Percentiles rank a stretch among this genome's conserved stretches.
phyloP scores from a whole-genome alignment of 1,284 basidiomycete species.

The Tausonia pullulans region DNA sequence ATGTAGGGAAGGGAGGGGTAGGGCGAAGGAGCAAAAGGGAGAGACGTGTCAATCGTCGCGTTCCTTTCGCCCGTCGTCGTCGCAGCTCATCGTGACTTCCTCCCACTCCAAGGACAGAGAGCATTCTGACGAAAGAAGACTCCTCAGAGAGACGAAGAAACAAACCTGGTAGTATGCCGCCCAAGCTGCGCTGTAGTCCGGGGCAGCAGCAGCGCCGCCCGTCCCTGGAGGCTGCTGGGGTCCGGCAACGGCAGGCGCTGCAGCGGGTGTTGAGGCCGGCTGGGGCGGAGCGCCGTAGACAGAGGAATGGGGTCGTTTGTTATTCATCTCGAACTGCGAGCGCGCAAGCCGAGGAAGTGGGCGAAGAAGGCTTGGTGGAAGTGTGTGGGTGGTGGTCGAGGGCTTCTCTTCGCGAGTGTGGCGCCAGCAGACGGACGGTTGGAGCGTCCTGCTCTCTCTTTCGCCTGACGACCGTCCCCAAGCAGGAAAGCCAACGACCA shows the following conservation, averaged over 20 bases:
- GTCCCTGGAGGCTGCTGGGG: background rate
- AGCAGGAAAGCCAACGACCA: too few species aligned
- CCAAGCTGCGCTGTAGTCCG: conserved; percentile 11
- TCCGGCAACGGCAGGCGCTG: background rate
- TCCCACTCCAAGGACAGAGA: too few species aligned
- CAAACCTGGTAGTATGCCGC: conserved; percentile 7
- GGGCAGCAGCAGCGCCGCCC: background rate
- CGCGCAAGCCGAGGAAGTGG: background rate
- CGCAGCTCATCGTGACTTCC: background rate
- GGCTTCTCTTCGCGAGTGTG: too few species aligned
- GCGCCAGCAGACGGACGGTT: too few species aligned
- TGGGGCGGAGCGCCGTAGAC: conserved; percentile 5
- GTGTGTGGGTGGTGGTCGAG: background rate
- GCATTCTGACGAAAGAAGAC: too few species aligned
- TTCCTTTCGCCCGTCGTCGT: background rate
- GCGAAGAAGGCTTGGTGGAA: background rate
- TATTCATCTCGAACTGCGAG: background rate
- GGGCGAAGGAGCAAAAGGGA: background rate
- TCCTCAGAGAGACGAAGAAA: background rate
- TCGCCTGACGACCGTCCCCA: too few species aligned
- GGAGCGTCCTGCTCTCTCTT: too few species aligned
- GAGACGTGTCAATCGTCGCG: background rate
- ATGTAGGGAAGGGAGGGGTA: background rate
- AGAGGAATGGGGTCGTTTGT: conserved; percentile 6
- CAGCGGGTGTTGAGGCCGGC: background rate